Conservation (phyloP, 345 rosid genomes). For the Eucalyptus tenuipes region DNA sequence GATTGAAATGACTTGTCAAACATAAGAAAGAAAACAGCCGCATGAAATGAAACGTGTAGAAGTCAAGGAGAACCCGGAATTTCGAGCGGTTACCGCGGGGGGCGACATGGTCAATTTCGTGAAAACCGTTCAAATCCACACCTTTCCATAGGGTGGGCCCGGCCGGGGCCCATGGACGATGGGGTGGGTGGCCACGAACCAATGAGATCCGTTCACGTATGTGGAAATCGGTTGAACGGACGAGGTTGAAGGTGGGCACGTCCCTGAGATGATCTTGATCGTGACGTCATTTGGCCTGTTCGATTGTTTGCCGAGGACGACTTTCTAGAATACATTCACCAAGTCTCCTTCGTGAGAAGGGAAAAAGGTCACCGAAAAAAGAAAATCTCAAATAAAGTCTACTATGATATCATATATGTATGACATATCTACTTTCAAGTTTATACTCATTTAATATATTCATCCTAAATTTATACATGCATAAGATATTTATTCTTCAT, state of each 20-base stretch:
- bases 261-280: neutral
- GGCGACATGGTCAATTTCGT: neutral
- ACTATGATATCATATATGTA: no score
- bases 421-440: rapidly evolving
- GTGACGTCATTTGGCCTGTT: neutral
- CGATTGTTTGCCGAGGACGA: neutral
- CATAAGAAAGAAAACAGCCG: neutral
- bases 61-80: neutral
- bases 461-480: no score
- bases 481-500: rapidly evolving
- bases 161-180: neutral
- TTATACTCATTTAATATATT: no score
- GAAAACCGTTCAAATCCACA: neutral
- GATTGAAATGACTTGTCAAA: neutral
- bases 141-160: neutral
- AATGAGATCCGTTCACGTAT: neutral
- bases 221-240: neutral
- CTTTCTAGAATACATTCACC: neutral
- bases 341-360: neutral
- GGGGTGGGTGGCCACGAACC: neutral
- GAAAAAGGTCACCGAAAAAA: neutral
- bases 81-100: neutral
- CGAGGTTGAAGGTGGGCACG: neutral
- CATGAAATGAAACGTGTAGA: neutral
- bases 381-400: no score